A percentile compares a stretch with the other conserved stretches of the same genome.
These are phyloP conservation scores for Auriscalpium microsporum DNA, from an alignment of 768 basidiomycete species.

Conservation along the genomic window DNA sequence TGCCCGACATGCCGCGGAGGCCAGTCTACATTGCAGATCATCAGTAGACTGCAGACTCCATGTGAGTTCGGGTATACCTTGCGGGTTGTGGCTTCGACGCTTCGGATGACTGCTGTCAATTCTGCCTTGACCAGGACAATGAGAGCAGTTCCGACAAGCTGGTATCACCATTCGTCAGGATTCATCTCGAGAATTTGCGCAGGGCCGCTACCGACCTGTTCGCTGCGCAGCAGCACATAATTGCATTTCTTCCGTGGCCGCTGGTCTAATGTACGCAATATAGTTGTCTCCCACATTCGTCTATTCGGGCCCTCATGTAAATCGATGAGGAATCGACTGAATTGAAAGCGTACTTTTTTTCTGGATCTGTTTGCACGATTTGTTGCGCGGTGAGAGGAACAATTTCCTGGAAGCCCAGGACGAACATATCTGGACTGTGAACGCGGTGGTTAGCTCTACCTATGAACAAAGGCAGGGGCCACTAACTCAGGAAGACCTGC, in stretches of 20 bases:
- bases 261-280: slow-evolving; percentile 69
- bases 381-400: slow-evolving; percentile 97
- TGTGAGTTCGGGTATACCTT: slow-evolving; percentile 47
- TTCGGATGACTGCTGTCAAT: slow-evolving; percentile 70
- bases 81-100: slow-evolving; percentile 85
- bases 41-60: no score
- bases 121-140: slow-evolving; percentile 76
- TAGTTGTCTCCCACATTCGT: slow-evolving; percentile 76
- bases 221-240: slow-evolving; percentile 85
- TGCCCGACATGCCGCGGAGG: slow-evolving; percentile 88
- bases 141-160: slow-evolving; percentile 94
- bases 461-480: not conserved
- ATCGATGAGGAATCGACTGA: not conserved
- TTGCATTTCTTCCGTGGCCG: slow-evolving; percentile 58
- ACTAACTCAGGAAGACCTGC: slow-evolving; percentile 43
- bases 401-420: slow-evolving; percentile 92
- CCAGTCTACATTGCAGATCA: slow-evolving; percentile 49
- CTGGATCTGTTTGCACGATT: slow-evolving; percentile 92
- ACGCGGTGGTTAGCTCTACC: not conserved
- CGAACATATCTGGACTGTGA: slow-evolving; percentile 78
- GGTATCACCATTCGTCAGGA: slow-evolving; percentile 3
- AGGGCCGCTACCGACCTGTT: slow-evolving; percentile 51
- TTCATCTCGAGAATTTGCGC: not conserved
- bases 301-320: slow-evolving; percentile 33
- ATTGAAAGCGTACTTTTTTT: slow-evolving; percentile 57